phyloP scores from a whole-genome alignment of 176 grass and related monocot genomes.

The Triticum turgidum region DNA sequence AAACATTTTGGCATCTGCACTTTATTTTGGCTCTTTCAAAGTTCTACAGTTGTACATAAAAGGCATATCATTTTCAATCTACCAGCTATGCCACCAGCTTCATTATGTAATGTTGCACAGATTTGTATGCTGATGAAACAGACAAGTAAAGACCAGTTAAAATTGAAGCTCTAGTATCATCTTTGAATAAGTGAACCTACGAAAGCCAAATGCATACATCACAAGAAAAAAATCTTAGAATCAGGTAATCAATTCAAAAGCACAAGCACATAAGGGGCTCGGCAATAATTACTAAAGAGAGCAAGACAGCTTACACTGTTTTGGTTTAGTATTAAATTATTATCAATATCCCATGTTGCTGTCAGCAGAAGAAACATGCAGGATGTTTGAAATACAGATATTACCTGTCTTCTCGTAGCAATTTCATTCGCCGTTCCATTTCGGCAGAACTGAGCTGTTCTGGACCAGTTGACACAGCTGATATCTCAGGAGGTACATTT shows the following conservation, averaged over 20 bases:
- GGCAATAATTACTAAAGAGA: not conserved
- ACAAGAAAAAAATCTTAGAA: conserved; percentile 8
- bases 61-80: conserved; percentile 14
- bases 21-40: conserved; percentile 17
- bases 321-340: not conserved
- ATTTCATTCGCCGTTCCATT: conserved; percentile 78
- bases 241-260: conserved; percentile 2
- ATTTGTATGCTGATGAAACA: conserved; percentile 14
- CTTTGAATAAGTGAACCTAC: not conserved
- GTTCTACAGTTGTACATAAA: not conserved
- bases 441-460: conserved; percentile 81
- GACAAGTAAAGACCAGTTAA: not conserved
- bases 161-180: not conserved
- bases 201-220: not conserved
- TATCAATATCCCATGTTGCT: not conserved
- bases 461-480: conserved; percentile 39
- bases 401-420: conserved; percentile 93
- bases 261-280: not conserved
- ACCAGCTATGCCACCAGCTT: conserved; percentile 3
- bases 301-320: not conserved
- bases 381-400: conserved; percentile 9
- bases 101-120: not conserved
- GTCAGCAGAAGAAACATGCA: not conserved
- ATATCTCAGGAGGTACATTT: conserved; percentile 56
- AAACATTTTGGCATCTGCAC: not conserved